A percentile compares a stretch with the other conserved stretches of the same genome.
Conservation (phyloP, 1,284 basidiomycete genomes). For the Somion occarium region DNA sequence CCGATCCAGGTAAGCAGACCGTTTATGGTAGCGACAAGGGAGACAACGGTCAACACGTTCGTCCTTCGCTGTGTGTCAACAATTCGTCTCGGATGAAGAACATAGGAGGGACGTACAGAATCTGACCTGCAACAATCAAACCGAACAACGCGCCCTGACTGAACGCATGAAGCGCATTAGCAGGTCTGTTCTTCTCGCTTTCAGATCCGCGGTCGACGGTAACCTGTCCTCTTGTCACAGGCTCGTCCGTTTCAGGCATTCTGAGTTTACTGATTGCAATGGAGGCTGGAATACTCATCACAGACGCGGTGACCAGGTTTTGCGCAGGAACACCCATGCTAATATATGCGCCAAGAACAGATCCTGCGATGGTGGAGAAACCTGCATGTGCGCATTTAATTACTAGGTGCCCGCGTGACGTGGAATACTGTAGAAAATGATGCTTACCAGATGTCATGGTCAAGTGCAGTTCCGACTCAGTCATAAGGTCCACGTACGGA, state of each 20-base stretch:
- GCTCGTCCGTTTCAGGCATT: constrained; percentile 78
- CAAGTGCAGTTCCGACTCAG: constrained; percentile 83
- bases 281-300: constrained; percentile 93
- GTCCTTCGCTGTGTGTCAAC: constrained; percentile 40
- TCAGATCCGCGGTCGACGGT: constrained; percentile 73
- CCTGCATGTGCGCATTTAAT: constrained; percentile 25
- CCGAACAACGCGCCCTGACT: constrained; percentile 85
- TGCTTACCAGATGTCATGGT: constrained; percentile 80
- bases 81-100: too few relatives aligned
- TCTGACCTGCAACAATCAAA: constrained; percentile 80
- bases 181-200: constrained; percentile 47
- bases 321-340: constrained; percentile 76
- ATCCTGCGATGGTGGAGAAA: constrained; percentile 89
- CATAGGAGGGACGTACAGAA: constrained; percentile 48
- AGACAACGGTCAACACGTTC: constrained; percentile 77
- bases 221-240: constrained; percentile 78
- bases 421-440: background rate
- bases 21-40: constrained; percentile 79
- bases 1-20: constrained; percentile 89
- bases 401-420: background rate
- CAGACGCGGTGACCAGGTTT: constrained; percentile 85
- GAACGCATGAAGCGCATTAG: constrained; percentile 86
- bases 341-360: constrained; percentile 84
- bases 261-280: constrained; percentile 89
- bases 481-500: constrained; percentile 88